These are phyloP conservation scores for Penicillium macrosclerotiorum DNA, from an alignment of 495 filamentous ascomycete genomes.

Conservation along the genomic window DNA sequence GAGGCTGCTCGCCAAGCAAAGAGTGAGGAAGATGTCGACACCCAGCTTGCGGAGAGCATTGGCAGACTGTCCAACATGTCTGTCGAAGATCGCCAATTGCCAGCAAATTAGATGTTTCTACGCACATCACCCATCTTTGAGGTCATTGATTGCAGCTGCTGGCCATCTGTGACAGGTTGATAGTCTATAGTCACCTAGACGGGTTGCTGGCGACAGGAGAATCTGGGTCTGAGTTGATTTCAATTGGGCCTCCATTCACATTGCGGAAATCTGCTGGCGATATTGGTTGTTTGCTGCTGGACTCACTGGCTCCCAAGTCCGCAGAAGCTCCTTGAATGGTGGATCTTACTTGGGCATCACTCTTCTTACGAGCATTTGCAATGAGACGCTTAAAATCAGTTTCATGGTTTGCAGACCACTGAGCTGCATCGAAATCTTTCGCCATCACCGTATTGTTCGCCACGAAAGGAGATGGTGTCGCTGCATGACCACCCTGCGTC, in stretches of 20 bases:
- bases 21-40: conserved; percentile 25
- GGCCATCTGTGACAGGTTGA: no score
- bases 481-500: conserved; percentile 54
- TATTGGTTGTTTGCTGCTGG: not conserved
- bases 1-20: conserved; percentile 29
- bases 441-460: conserved; percentile 53
- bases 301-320: not conserved
- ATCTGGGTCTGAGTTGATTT: conserved; percentile 1
- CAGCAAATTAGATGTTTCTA: conserved; percentile 23
- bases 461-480: conserved; percentile 15
- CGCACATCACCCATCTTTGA: not conserved
- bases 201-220: not conserved
- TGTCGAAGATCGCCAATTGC: conserved; percentile 36
- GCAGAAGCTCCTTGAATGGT: conserved; percentile 27
- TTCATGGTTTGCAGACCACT: conserved; percentile 72
- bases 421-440: conserved; percentile 79
- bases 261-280: not conserved
- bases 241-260: not conserved
- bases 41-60: conserved; percentile 39
- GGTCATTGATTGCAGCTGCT: not conserved
- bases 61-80: conserved; percentile 43
- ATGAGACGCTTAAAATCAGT: conserved; percentile 73
- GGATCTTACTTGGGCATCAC: conserved; percentile 27
- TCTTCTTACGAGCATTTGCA: conserved; percentile 59
- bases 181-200: conserved; percentile 6